Evolutionary conservation across 176 grass and related monocot species (phyloP), one percentile per base, ranked within the genome.

Genomic region (Triticum monococcum): DNA sequence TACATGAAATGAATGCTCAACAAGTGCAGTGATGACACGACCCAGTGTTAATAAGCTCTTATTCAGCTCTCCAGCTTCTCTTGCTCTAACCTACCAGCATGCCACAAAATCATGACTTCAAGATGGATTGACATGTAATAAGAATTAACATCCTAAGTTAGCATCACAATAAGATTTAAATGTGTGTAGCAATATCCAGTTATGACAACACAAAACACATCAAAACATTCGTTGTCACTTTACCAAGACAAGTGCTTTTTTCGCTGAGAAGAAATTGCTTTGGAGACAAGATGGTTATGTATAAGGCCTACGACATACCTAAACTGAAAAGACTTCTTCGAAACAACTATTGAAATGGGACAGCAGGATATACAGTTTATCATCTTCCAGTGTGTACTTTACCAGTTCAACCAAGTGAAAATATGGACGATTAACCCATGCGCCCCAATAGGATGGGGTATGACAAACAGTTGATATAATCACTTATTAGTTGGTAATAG

Each of bases 1-100:
- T 81, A 95, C 88, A 80, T 95, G 95, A 84, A 79, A 83, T 80
- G 82, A 95, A 90, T 97, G 91, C 64, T 97, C 92, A 60, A 92
- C 89, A 68, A 95, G 93, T 48, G 95, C 92, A 23, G 89, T 93
- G 78, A 97, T 97, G 87, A 95, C 95, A 80, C 95, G 92, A 22
- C 95, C 95, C 45, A 97, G 85, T 79, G 95, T 97, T 86, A 97
- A 85, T 82, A 97, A 80, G 85, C 95, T 95, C 87, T 97, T 97
- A 79, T 97, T 97, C 86, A 93, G 79, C 75, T 97, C 95, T 52
- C 95, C 95, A 16, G 95, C 76, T 84, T 97, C 95, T 88, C 93
- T 97, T 86, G 91, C 95, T 88, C 90, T 95, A 81, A 85, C 89
- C 95, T 97, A 86, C 79, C 16, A 92, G 35, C 73, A 86, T 88